Evolutionary conservation across 768 basidiomycete genomes (phyloP).

Genomic region (Suillus bovinus): DNA sequence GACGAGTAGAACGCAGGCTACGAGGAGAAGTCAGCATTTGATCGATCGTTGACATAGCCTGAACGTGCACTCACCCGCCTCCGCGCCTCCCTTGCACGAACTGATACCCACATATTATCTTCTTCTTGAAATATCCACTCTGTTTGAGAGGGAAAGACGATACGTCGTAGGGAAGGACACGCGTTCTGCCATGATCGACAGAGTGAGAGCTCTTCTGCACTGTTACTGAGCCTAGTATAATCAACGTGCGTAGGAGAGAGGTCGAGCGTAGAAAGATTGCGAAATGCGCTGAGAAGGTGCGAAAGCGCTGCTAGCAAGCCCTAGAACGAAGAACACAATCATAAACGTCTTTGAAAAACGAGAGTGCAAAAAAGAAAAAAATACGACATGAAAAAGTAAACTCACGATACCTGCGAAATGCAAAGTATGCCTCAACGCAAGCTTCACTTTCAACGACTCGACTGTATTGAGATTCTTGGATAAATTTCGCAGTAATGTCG

Average conservation of each 20-base stretch:
- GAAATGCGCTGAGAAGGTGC: constrained; percentile 54
- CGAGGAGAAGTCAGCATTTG: not conserved
- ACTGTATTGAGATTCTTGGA: constrained; percentile 51
- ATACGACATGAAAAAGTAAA: too few relatives aligned
- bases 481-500: constrained; percentile 54
- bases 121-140: constrained; percentile 47
- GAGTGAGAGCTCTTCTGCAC: constrained; percentile 49
- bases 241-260: constrained; percentile 60
- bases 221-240: constrained; percentile 37
- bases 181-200: constrained; percentile 55
- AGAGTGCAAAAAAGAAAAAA: constrained; percentile 10
- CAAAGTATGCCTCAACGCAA: constrained; percentile 65
- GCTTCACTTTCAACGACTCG: constrained; percentile 52
- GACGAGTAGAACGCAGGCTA: constrained; percentile 12
- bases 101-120: constrained; percentile 33
- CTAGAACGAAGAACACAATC: constrained; percentile 32
- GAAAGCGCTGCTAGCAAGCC: constrained; percentile 59
- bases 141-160: constrained; percentile 57
- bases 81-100: constrained; percentile 3
- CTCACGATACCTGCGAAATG: constrained; percentile 71
- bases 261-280: constrained; percentile 51
- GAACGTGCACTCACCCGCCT: constrained; percentile 6
- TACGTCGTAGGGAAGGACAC: constrained; percentile 51
- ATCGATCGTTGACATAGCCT: not conserved
- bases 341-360: not conserved